These are phyloP conservation scores for Debaryomyces psychrophilus DNA, from an alignment of 1,139 yeast genomes.

Conservation along the genomic window DNA sequence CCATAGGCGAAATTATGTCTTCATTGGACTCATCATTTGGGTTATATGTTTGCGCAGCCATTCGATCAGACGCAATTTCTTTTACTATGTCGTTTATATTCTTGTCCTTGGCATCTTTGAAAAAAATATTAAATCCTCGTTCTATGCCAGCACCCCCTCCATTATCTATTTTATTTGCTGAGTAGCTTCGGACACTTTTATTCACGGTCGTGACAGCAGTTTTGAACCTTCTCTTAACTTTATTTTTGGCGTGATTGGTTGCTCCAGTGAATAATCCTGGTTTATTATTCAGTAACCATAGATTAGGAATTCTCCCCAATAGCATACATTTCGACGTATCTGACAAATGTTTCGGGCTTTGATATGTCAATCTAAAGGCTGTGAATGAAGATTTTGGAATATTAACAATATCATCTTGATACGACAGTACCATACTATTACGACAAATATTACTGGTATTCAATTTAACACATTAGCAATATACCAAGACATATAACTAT, in stretches of 20 bases:
- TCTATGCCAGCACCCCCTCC: conserved; percentile 2
- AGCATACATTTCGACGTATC: conserved; percentile 53
- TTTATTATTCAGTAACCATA: conserved; percentile 53
- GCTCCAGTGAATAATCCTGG: conserved; percentile 21
- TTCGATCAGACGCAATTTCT: conserved; percentile 1
- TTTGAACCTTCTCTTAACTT: conserved; percentile 19
- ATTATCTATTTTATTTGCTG: conserved; percentile 6
- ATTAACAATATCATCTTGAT: conserved; percentile 1
- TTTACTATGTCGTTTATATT: conserved; percentile 6
- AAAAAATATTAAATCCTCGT: conserved; percentile 15
- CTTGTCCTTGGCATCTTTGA: conserved; percentile 2
- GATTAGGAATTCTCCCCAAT: conserved; percentile 66
- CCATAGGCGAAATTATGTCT: too few species aligned
- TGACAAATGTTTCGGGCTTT: conserved; percentile 53
- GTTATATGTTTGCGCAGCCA: not conserved
- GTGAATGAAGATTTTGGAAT: conserved; percentile 20
- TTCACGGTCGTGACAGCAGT: conserved; percentile 18
- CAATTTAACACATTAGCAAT: not conserved
- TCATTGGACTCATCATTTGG: not conserved
- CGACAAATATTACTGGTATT: not conserved
- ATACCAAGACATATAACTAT: not conserved
- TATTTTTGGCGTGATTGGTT: conserved; percentile 18
- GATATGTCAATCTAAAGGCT: conserved; percentile 58
- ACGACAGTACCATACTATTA: conserved; percentile 1
- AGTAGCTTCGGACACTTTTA: conserved; percentile 17